Conservation (phyloP, 2,329 filamentous ascomycete genomes). For the Hypoxylon sp. region DNA sequence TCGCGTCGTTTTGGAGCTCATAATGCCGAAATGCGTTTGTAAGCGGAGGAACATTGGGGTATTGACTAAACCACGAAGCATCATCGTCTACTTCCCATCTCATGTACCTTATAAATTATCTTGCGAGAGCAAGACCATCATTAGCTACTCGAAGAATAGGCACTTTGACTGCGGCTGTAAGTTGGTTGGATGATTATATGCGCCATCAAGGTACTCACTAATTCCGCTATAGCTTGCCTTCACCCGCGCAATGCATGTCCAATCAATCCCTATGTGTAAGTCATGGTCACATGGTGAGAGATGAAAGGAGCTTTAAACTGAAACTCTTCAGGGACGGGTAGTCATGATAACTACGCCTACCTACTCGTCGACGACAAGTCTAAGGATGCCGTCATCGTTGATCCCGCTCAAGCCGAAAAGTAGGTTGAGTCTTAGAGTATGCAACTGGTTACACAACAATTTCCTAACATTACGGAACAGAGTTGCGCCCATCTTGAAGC, state of each 20-base stretch:
- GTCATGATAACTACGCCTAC: slow-evolving; percentile 87
- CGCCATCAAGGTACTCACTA: slow-evolving; percentile 43
- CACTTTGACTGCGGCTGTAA: slow-evolving; percentile 52
- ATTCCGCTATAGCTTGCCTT: slow-evolving; percentile 52
- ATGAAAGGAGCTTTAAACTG: slow-evolving; percentile 1
- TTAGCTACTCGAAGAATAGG: slow-evolving; percentile 55
- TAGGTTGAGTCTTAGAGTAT: slow-evolving; percentile 58
- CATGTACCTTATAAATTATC: slow-evolving; percentile 59
- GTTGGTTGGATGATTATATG: slow-evolving; percentile 38
- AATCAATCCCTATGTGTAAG: slow-evolving; percentile 91
- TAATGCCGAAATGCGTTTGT: slow-evolving; percentile 42
- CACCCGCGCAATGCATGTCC: slow-evolving; percentile 81
- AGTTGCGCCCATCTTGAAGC: slow-evolving; percentile 76
- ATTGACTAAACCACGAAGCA: slow-evolving; percentile 8
- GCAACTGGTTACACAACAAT: not conserved
- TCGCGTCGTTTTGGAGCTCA: slow-evolving; percentile 14
- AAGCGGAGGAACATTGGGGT: slow-evolving; percentile 37
- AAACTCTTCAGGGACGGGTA: slow-evolving; percentile 75
- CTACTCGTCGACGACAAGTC: slow-evolving; percentile 83
- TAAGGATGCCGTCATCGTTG: slow-evolving; percentile 83
- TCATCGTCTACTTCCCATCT: slow-evolving; percentile 14
- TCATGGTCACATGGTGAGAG: slow-evolving; percentile 39
- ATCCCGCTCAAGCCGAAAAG: slow-evolving; percentile 85
- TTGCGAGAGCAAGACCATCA: slow-evolving; percentile 57
- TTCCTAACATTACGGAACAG: slow-evolving; percentile 55